Base-by-base conservation (phyloP, 2,329 filamentous ascomycete genomes). In the Alternaria consortialis region DNA sequence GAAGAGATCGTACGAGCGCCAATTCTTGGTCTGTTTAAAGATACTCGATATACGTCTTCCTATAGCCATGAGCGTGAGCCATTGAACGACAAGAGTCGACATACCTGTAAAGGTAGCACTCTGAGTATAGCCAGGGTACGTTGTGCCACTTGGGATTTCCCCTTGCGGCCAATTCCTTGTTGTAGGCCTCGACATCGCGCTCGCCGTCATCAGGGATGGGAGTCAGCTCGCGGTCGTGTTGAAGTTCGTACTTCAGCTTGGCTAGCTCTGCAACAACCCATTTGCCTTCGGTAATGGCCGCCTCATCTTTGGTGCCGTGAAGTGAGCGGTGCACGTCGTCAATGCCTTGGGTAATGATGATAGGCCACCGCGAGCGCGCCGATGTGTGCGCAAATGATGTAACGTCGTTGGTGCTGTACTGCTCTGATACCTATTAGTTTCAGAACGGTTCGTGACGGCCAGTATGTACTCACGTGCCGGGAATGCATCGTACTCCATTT, bases 1-100 rank as follows among this genome's bases (percentile, higher is more conserved):
- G 73, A 97, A 98, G 65, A 97, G 85, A 79, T 98, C 94, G 80
- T 98, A 97, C 66, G 81, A 83, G 80, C 92, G 94, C 95, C 95
- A 99, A 79, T 94, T 86, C 57, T 85, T 86, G 17, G 91, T 94
- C 17, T 88, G 84, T 20, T 84, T 85, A 82, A 98, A 98, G 64
- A 89, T 87, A 23, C 91, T 91, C 78, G 87, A 89, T 60, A 98
- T 87, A 63, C 94, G 93, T 75, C 93, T 87, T 77, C 78, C 80
- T 83, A 68, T 67, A 65, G 70, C 63, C 48, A 58, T 70, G 37
- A 66, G 65, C 40, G n/a, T 31, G 7, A 6, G 2, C 17, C 27
- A 8, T 29, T 4, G 23, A 8, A 5, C 13, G 2, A 4, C 12
- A 11, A 4, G 13, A 15, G n/a, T 12, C 27, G 31, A 29, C 74